Conservation (phyloP, 1,284 basidiomycete species). For the Pseudozyma sp. region DNA sequence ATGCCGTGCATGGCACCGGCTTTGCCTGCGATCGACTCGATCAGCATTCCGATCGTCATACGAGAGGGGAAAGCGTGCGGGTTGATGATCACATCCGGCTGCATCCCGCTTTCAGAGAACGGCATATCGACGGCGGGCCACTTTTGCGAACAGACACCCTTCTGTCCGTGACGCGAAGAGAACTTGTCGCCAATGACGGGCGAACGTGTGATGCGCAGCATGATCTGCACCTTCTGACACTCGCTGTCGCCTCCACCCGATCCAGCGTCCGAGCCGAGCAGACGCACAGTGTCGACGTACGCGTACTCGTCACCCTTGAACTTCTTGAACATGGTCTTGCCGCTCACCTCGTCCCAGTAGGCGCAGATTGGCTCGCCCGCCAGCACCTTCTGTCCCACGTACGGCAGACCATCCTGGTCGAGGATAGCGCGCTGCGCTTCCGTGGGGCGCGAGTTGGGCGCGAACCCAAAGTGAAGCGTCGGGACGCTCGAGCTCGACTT, state of each 20-base stretch:
- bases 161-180: constrained; percentile 97
- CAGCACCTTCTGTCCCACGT: constrained; percentile 78
- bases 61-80: constrained; percentile 99
- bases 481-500: constrained; percentile 69
- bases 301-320: constrained; percentile 96
- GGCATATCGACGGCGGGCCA: constrained; percentile 99
- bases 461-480: constrained; percentile 81
- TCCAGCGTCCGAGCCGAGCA: constrained; percentile 83
- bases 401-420: constrained; percentile 86
- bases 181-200: constrained; percentile 99
- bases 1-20: constrained; percentile 98
- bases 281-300: constrained; percentile 90
- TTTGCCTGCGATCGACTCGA: constrained; percentile 98
- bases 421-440: constrained; percentile 73
- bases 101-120: constrained; percentile 97
- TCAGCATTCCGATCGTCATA: constrained; percentile 99
- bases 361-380: constrained; percentile 80
- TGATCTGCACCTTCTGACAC: constrained; percentile 92
- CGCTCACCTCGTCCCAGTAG: constrained; percentile 87
- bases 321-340: constrained; percentile 86
- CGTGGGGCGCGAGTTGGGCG: constrained; percentile 70
- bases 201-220: constrained; percentile 89
- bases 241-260: constrained; percentile 77
- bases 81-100: constrained; percentile 99
- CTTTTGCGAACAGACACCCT: constrained; percentile 99